A percentile compares a stretch with the other conserved stretches of the same genome.
Evolutionary conservation across 2,329 filamentous ascomycete species (phyloP).

Genomic region (Emericellopsis cladophorae): DNA sequence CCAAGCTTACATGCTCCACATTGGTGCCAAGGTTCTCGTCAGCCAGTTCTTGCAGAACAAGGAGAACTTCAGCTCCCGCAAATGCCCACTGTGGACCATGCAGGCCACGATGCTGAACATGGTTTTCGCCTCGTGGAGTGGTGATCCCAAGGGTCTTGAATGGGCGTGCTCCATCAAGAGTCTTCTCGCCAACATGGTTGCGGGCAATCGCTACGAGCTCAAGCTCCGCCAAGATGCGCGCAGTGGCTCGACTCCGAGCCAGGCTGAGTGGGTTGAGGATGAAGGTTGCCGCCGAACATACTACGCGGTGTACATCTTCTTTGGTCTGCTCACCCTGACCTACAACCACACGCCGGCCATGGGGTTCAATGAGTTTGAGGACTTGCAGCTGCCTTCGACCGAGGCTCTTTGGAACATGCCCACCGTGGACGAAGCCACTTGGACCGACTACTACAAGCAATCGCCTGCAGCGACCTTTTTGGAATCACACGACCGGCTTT

Average conservation of each 20-base stretch:
- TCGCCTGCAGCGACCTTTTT: conserved; percentile 76
- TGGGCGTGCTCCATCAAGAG: conserved; percentile 99
- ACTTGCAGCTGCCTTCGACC: conserved; percentile 80
- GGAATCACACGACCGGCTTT: conserved; percentile 87
- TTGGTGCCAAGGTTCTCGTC: conserved; percentile 92
- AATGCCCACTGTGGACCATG: conserved; percentile 97
- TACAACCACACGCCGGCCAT: conserved; percentile 98
- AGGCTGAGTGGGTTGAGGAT: conserved; percentile 90
- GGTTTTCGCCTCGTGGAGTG: conserved; percentile 98
- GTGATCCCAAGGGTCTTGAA: conserved; percentile 90
- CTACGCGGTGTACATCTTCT: conserved; percentile 98
- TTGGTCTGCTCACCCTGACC: conserved; percentile 83
- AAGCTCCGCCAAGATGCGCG: conserved; percentile 87
- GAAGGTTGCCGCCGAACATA: conserved; percentile 94
- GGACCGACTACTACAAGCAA: conserved; percentile 64
- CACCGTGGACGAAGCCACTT: conserved; percentile 63
- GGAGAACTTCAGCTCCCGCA: conserved; percentile 95
- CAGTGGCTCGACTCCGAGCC: conserved; percentile 60
- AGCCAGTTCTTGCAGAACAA: conserved; percentile 97
- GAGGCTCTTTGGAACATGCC: conserved; percentile 91
- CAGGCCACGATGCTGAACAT: conserved; percentile 94
- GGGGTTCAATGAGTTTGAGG: conserved; percentile 96
- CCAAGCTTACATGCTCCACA: conserved; percentile 92
- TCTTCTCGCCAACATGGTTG: conserved; percentile 95
- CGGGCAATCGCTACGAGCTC: conserved; percentile 89